Conservation (phyloP, 192 early-diverging fungal genomes). For the Diversispora epigaea region DNA sequence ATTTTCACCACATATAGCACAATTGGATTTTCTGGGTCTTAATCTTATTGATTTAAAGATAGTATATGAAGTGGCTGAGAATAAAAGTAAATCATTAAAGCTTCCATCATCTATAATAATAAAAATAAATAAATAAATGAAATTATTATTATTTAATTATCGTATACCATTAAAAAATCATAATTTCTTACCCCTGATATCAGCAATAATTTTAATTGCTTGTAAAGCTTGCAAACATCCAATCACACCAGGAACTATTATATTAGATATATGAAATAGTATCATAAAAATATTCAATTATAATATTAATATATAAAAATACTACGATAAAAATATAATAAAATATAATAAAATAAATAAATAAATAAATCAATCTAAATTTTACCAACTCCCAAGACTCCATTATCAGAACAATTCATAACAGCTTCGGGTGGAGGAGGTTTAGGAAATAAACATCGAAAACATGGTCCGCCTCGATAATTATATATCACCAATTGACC, state of each 20-base stretch:
- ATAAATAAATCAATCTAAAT: too few relatives aligned
- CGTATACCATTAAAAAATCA: not conserved
- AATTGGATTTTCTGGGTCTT: slow-evolving; percentile 64
- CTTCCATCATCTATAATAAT: slow-evolving; percentile 37
- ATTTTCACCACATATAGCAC: slow-evolving; percentile 83
- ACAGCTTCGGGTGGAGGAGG: slow-evolving; percentile 90
- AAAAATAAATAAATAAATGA: too few relatives aligned
- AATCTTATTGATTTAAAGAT: slow-evolving; percentile 81
- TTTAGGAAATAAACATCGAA: slow-evolving; percentile 90
- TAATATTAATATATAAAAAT: not conserved
- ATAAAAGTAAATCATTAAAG: slow-evolving; percentile 71
- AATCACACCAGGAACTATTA: slow-evolving; percentile 85
- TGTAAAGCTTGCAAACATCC: slow-evolving; percentile 92
- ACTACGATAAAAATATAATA: not conserved
- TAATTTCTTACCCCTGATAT: slow-evolving; percentile 48
- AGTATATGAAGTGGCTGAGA: slow-evolving; percentile 70
- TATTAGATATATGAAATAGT: too few relatives aligned
- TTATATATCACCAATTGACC: slow-evolving; percentile 98
- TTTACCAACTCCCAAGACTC: slow-evolving; percentile 83
- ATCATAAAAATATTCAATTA: not conserved
- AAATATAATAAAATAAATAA: slow-evolving; percentile 18
- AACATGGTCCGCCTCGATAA: slow-evolving; percentile 88
- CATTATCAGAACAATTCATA: slow-evolving; percentile 87
- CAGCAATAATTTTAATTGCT: slow-evolving; percentile 80
- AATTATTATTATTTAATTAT: too few relatives aligned